Conservation (phyloP, 2,329 filamentous ascomycete species). For the Penicillium crustosum region DNA sequence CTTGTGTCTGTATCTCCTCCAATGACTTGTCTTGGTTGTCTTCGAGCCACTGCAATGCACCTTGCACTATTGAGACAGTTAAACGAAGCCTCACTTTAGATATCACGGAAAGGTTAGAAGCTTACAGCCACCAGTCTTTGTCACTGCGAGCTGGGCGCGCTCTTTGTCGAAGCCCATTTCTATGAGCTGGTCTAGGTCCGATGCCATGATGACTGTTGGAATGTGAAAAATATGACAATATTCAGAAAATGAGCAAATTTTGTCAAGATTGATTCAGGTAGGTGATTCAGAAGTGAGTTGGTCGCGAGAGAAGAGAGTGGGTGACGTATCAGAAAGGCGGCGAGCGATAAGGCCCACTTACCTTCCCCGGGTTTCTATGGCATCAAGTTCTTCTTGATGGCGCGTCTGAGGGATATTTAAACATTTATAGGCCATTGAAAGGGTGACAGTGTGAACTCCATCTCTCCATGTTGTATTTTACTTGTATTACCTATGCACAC, state of each 20-base stretch:
- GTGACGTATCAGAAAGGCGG: constrained; percentile 34
- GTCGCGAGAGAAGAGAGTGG: constrained; percentile 21
- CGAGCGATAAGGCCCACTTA: constrained; percentile 23
- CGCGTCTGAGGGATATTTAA: background rate
- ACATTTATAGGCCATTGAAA: background rate
- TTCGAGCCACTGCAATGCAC: constrained; percentile 92
- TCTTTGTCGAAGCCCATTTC: constrained; percentile 79
- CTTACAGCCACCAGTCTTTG: constrained; percentile 77
- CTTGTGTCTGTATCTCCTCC: constrained; percentile 70
- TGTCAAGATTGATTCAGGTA: background rate
- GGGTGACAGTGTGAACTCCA: no score
- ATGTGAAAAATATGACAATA: background rate
- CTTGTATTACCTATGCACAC: background rate
- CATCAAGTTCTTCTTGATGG: background rate
- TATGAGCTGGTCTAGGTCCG: constrained; percentile 61
- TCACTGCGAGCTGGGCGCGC: constrained; percentile 78
- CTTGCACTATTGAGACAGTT: constrained; percentile 63
- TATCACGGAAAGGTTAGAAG: constrained; percentile 16
- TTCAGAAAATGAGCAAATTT: background rate
- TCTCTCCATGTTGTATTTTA: background rate
- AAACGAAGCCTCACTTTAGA: constrained; percentile 8
- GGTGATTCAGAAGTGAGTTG: constrained; percentile 1
- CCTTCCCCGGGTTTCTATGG: constrained; percentile 11
- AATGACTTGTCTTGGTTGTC: constrained; percentile 83
- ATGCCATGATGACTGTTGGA: constrained; percentile 35